Evolutionary conservation across 192 early-diverging fungal species (phyloP).

Genomic region (Thamnidium elegans): DNA sequence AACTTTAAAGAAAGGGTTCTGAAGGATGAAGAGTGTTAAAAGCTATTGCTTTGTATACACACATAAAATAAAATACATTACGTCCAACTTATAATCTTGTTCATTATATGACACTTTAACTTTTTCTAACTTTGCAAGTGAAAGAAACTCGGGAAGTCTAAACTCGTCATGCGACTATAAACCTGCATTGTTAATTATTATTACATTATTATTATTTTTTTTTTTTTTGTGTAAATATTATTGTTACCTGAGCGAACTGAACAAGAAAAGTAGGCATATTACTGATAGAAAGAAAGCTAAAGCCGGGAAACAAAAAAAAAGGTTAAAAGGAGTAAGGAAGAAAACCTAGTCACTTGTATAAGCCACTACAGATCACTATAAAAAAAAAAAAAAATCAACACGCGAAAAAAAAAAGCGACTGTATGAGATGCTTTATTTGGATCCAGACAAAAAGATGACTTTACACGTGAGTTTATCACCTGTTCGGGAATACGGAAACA

Average conservation of each 20-base stretch:
- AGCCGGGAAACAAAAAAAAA: neutral
- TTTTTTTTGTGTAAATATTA: neutral
- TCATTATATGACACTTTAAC: slow-evolving; percentile 64
- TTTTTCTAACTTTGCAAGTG: slow-evolving; percentile 75
- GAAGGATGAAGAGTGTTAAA: neutral
- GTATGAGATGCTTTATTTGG: too few relatives aligned
- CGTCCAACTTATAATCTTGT: slow-evolving; percentile 57
- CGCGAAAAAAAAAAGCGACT: too few relatives aligned
- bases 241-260: slow-evolving; percentile 14
- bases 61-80: slow-evolving; percentile 41
- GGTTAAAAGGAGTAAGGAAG: too few relatives aligned
- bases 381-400: too few relatives aligned
- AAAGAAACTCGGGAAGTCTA: slow-evolving; percentile 78
- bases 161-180: slow-evolving; percentile 57
- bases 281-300: neutral
- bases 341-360: too few relatives aligned
- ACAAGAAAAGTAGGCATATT: slow-evolving; percentile 9
- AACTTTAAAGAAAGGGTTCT: slow-evolving; percentile 82
- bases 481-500: too few relatives aligned
- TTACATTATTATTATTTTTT: neutral
- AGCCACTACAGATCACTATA: too few relatives aligned
- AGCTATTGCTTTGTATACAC: too few relatives aligned
- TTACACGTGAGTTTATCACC: too few relatives aligned
- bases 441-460: too few relatives aligned
- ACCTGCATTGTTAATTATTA: too few relatives aligned